Evolutionary conservation across 176 grass and related monocot genomes (phyloP).

Genomic region (Guadua angustifolia): DNA sequence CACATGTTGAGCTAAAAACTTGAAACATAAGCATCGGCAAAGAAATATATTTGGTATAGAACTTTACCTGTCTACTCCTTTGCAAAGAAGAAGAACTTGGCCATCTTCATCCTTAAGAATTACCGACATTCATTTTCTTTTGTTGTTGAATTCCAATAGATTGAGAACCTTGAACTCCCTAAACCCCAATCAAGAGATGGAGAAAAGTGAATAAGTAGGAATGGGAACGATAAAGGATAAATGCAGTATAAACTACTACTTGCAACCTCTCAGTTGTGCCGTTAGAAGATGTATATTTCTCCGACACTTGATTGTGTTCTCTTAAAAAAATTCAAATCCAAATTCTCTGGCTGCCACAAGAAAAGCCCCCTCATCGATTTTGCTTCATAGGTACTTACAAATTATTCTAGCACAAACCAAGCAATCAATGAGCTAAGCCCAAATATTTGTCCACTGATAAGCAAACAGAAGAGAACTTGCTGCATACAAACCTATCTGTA

Average conservation of each 20-base stretch:
- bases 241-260: conserved; percentile 33
- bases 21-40: conserved; percentile 18
- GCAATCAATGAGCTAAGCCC: too few relatives aligned
- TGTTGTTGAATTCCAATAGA: conserved; percentile 98
- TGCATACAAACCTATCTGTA: too few relatives aligned
- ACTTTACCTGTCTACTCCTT: conserved; percentile 91
- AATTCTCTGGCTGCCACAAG: too few relatives aligned
- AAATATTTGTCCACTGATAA: too few relatives aligned
- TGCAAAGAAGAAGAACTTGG: conserved; percentile 91
- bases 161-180: conserved; percentile 99
- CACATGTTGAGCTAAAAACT: too few relatives aligned
- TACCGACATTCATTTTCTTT: conserved; percentile 98
- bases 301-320: too few relatives aligned
- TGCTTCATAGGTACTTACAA: too few relatives aligned
- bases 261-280: conserved; percentile 71
- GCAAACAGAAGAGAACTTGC: too few relatives aligned
- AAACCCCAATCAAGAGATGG: conserved; percentile 40
- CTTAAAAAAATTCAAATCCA: too few relatives aligned
- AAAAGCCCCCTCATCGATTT: too few relatives aligned
- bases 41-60: conserved; percentile 26
- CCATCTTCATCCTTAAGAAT: conserved; percentile 89
- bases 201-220: conserved; percentile 13
- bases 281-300: too few relatives aligned
- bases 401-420: too few relatives aligned
- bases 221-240: conserved; percentile 2